Conservation (phyloP, 164 flowering plant species). For the Aristolochia contorta region DNA sequence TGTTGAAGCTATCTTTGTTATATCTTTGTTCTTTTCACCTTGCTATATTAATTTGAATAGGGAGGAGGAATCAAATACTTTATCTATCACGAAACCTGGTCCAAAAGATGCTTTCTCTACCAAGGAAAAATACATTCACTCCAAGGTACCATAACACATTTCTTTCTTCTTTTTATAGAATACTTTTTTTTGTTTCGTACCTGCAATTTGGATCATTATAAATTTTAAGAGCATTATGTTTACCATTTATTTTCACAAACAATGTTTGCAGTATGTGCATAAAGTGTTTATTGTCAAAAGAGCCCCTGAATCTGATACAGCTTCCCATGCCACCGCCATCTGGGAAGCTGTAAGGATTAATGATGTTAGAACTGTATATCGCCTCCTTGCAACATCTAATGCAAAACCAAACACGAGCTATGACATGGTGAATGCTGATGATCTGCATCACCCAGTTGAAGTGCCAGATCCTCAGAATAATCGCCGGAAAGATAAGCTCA, state of each 20-base stretch:
- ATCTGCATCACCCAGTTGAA: conserved; percentile 23
- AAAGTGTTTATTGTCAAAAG: conserved; percentile 45
- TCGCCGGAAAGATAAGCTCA: conserved; percentile 12
- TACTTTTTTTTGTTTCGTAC: background rate
- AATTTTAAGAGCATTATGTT: too few species aligned
- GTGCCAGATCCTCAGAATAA: conserved; percentile 16
- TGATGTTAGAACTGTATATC: conserved; percentile 56
- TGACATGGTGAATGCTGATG: conserved; percentile 32
- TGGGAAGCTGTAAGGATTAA: conserved; percentile 76
- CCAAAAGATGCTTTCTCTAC: conserved; percentile 33
- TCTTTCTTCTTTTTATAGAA: too few species aligned
- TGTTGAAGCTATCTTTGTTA: background rate
- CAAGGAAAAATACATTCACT: conserved; percentile 34
- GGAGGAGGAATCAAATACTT: conserved; percentile 16
- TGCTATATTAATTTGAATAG: conserved; percentile 25
- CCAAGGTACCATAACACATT: conserved; percentile 26
- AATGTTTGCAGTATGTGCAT: conserved; percentile 55
- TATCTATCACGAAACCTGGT: conserved; percentile 44
- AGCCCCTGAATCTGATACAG: conserved; percentile 13
- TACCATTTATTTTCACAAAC: conserved; percentile 5
- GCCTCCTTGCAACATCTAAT: conserved; percentile 49
- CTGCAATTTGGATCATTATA: background rate
- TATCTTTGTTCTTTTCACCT: background rate
- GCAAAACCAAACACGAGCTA: conserved; percentile 42
- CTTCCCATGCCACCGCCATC: conserved; percentile 26